Conservation (phyloP, 1,139 yeast genomes). For the Nadsonia commutata region DNA sequence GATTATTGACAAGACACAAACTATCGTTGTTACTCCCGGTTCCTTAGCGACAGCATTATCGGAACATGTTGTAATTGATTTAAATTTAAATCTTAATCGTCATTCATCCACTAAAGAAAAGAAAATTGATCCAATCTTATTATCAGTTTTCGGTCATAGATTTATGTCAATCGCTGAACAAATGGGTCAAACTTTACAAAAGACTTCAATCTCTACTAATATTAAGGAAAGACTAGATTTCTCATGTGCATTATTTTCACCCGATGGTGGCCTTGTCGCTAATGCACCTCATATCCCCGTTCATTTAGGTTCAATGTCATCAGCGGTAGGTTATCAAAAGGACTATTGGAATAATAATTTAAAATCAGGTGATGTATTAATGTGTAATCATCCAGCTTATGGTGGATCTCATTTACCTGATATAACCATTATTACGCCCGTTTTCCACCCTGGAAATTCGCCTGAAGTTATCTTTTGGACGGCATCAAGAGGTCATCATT, state of each 20-base stretch:
- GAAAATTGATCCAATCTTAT: slow-evolving; percentile 47
- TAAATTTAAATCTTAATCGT: slow-evolving; percentile 12
- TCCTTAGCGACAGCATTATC: slow-evolving; percentile 49
- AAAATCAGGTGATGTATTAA: slow-evolving; percentile 58
- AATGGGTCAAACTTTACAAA: slow-evolving; percentile 71
- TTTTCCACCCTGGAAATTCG: slow-evolving; percentile 43
- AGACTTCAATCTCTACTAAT: slow-evolving; percentile 73
- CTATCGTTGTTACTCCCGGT: slow-evolving; percentile 63
- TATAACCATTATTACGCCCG: slow-evolving; percentile 64
- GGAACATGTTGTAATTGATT: slow-evolving; percentile 40
- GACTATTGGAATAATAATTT: slow-evolving; percentile 46
- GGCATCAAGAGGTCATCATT: slow-evolving; percentile 55
- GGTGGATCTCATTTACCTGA: slow-evolving; percentile 82
- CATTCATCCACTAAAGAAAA: slow-evolving; percentile 26
- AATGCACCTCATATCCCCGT: slow-evolving; percentile 86
- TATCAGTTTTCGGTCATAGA: slow-evolving; percentile 69
- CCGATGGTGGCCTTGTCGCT: slow-evolving; percentile 64
- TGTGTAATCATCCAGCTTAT: slow-evolving; percentile 64
- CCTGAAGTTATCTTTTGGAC: slow-evolving; percentile 40
- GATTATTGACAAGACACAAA: slow-evolving; percentile 75
- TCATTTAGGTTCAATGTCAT: slow-evolving; percentile 77
- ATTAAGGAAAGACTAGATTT: slow-evolving; percentile 74
- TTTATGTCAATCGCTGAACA: slow-evolving; percentile 86
- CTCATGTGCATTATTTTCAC: slow-evolving; percentile 70
- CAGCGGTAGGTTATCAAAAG: slow-evolving; percentile 59